Conservation (phyloP, 2,329 filamentous ascomycete genomes). For the Sarocladiaceae sp. region DNA sequence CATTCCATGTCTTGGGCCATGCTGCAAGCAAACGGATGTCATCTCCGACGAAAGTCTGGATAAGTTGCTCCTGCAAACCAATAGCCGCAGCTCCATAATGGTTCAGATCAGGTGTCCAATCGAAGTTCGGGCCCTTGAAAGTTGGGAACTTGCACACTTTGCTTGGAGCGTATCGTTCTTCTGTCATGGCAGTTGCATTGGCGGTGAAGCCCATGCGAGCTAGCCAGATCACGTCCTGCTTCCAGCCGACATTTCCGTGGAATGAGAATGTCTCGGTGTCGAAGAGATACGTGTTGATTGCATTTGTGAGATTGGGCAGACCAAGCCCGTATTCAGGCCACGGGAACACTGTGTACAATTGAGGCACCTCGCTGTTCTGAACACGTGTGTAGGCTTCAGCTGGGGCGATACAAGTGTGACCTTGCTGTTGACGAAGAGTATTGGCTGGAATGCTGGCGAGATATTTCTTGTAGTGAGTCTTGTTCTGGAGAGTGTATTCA, state of each 20-base stretch:
- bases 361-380: slow-evolving; percentile 9
- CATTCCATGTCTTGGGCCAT: slow-evolving; percentile 9
- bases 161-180: slow-evolving; percentile 8
- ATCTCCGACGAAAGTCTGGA: slow-evolving; percentile 9
- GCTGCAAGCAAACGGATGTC: slow-evolving; percentile 8
- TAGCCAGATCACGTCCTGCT: slow-evolving; percentile 12
- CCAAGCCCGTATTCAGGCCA: slow-evolving; percentile 10
- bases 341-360: slow-evolving; percentile 10
- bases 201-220: slow-evolving; percentile 11
- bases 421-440: slow-evolving; percentile 5
- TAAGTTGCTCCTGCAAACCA: slow-evolving; percentile 10
- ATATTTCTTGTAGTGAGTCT: slow-evolving; percentile 6
- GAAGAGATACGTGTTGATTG: slow-evolving; percentile 8
- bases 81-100: slow-evolving; percentile 10
- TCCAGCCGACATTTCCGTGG: slow-evolving; percentile 11
- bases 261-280: slow-evolving; percentile 9
- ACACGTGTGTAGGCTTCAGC: slow-evolving; percentile 9
- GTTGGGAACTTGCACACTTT: slow-evolving; percentile 11
- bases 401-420: slow-evolving; percentile 8
- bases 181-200: slow-evolving; percentile 7
- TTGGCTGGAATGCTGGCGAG: slow-evolving; percentile 8
- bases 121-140: slow-evolving; percentile 11
- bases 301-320: slow-evolving; percentile 10
- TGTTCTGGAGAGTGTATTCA: slow-evolving; percentile 4
- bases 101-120: slow-evolving; percentile 11